These are phyloP conservation scores for Vigna angularis DNA, from an alignment of 306 rosid species.

Conservation along the genomic window DNA sequence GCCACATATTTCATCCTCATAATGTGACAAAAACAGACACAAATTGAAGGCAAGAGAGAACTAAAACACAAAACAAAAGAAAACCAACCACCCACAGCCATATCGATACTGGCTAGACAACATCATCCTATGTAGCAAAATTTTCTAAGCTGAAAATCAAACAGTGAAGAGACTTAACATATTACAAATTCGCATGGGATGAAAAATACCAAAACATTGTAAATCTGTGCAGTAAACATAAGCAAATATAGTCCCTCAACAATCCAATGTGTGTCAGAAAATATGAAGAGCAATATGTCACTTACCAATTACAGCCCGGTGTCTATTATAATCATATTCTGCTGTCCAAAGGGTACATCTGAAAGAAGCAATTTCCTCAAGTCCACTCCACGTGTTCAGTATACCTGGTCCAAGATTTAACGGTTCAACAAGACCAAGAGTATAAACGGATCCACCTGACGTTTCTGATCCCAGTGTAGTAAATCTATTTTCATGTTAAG, in stretches of 20 bases:
- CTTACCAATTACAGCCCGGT: conserved; percentile 76
- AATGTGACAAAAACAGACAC: conserved; percentile 22
- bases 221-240: conserved; percentile 18
- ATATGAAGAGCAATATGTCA: conserved; percentile 32
- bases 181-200: conserved; percentile 19
- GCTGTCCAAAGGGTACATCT: conserved; percentile 82
- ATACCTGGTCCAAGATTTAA: conserved; percentile 56
- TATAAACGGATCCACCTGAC: conserved; percentile 71
- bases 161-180: conserved; percentile 4
- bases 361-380: conserved; percentile 65
- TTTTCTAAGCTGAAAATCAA: conserved; percentile 5
- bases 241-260: conserved; percentile 9
- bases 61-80: neutral
- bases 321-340: conserved; percentile 66
- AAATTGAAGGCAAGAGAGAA: conserved; percentile 12
- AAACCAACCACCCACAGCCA: conserved; percentile 32
- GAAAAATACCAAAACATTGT: conserved; percentile 31
- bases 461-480: conserved; percentile 80
- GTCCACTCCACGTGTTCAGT: conserved; percentile 54
- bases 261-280: conserved; percentile 4
- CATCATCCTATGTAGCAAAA: conserved; percentile 28
- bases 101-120: conserved; percentile 10
- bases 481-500: conserved; percentile 69
- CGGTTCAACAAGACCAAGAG: conserved; percentile 65
- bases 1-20: conserved; percentile 37